Evolutionary conservation across 148 eudicot species (phyloP).

Genomic region (Hydrangea macrophylla): DNA sequence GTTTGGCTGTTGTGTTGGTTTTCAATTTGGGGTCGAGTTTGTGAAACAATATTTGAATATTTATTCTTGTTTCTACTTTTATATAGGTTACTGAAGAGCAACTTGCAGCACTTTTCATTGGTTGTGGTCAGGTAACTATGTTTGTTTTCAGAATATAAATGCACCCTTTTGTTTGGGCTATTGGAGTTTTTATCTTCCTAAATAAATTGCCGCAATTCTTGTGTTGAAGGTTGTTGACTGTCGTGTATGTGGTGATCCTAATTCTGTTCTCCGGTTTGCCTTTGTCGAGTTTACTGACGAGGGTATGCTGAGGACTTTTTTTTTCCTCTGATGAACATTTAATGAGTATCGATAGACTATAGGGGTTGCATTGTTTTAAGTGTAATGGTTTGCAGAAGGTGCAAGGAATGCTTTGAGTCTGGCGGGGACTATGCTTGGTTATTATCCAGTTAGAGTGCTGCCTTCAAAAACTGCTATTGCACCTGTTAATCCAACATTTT

Average conservation of each 20-base stretch:
- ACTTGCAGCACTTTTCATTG: constrained; percentile 62
- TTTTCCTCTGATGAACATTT: background rate
- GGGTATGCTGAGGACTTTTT: constrained; percentile 40
- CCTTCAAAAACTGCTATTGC: constrained; percentile 88
- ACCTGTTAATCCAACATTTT: constrained; percentile 77
- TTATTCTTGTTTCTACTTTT: background rate
- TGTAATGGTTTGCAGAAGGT: constrained; percentile 42
- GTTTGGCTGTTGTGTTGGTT: constrained; percentile 8
- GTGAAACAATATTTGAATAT: constrained; percentile 9
- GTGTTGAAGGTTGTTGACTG: constrained; percentile 70
- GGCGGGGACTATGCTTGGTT: constrained; percentile 72
- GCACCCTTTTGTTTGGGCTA: background rate
- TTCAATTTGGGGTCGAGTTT: background rate
- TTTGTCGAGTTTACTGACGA: constrained; percentile 73
- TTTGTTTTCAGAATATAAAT: background rate
- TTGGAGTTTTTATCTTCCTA: constrained; percentile 1
- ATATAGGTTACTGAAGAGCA: constrained; percentile 74
- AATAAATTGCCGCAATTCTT: constrained; percentile 8
- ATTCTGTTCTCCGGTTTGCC: constrained; percentile 79
- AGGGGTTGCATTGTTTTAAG: background rate
- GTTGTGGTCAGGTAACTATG: constrained; percentile 61
- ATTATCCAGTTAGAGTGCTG: constrained; percentile 68
- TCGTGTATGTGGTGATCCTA: constrained; percentile 81
- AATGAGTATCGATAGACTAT: constrained; percentile 8
- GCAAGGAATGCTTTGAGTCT: constrained; percentile 68